phyloP scores from a whole-genome alignment of 371 early-diverging fungal species.

The Mortierella sp. region DNA sequence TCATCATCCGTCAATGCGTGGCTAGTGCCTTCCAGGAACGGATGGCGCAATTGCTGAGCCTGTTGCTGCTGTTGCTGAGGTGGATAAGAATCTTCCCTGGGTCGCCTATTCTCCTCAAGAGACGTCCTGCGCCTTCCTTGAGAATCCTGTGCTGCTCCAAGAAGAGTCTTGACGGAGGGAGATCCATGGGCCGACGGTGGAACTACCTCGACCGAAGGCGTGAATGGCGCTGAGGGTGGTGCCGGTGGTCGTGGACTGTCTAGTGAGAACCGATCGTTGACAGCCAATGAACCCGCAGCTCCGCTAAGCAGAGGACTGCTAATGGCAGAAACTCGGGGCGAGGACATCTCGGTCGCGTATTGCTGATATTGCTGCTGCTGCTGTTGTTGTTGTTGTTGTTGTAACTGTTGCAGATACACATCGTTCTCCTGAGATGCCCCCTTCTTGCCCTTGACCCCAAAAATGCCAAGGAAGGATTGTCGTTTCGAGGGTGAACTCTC shows the following conservation, averaged over 20 bases:
- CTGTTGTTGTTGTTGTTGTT: constrained; percentile 10
- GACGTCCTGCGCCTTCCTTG: constrained; percentile 6
- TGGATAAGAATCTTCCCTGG: neutral
- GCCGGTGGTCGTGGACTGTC: constrained; percentile 12
- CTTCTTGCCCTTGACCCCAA: constrained; percentile 36
- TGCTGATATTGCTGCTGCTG: constrained; percentile 24
- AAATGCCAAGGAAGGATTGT: constrained; percentile 36
- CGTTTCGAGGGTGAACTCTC: constrained; percentile 26
- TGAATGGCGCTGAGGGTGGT: neutral
- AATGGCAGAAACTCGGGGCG: neutral
- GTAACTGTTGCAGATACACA: constrained; percentile 13
- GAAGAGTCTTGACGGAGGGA: neutral
- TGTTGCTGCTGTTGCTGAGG: too few relatives aligned
- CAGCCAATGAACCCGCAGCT: constrained; percentile 17
- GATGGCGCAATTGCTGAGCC: too few relatives aligned
- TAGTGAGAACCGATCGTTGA: constrained; percentile 2
- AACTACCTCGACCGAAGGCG: constrained; percentile 2
- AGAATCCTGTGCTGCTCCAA: neutral
- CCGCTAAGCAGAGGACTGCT: constrained; percentile 23
- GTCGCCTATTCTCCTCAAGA: constrained; percentile 8
- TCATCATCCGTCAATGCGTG: constrained; percentile 29
- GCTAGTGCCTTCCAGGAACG: too few relatives aligned
- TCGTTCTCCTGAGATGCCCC: constrained; percentile 26
- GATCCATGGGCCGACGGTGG: constrained; percentile 3
- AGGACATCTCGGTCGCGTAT: neutral